These are phyloP conservation scores for Balansia obtecta DNA, from an alignment of 2,329 filamentous ascomycete genomes.

Conservation along the genomic window DNA sequence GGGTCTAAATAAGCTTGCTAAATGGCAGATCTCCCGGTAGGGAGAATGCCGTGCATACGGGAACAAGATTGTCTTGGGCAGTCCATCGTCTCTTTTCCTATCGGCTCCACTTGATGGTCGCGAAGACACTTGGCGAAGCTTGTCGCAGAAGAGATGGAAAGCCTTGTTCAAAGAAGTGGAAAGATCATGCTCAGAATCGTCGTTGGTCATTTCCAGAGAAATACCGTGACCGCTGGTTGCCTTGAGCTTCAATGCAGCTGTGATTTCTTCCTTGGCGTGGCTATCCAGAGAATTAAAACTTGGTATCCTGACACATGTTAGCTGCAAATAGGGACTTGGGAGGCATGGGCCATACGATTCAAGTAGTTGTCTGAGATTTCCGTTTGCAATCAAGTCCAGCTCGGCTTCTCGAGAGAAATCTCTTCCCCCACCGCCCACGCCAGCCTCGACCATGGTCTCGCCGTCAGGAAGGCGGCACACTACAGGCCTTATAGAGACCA, in stretches of 20 bases:
- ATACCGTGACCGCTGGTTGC: slow-evolving; percentile 14
- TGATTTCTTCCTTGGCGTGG: slow-evolving; percentile 7
- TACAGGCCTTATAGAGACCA: slow-evolving; percentile 70
- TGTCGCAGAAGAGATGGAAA: neutral
- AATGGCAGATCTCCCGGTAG: slow-evolving; percentile 61
- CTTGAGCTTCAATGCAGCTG: slow-evolving; percentile 7
- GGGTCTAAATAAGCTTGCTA: slow-evolving; percentile 57
- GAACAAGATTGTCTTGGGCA: slow-evolving; percentile 44
- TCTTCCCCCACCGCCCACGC: slow-evolving; percentile 66
- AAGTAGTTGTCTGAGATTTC: slow-evolving; percentile 38
- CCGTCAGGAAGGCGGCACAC: slow-evolving; percentile 51
- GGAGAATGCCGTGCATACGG: slow-evolving; percentile 88
- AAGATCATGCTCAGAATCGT: slow-evolving; percentile 8
- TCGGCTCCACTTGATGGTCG: neutral
- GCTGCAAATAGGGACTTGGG: neutral
- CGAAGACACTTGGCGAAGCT: neutral
- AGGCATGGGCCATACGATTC: slow-evolving; percentile 16
- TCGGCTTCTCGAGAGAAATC: slow-evolving; percentile 59
- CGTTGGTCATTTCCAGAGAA: slow-evolving; percentile 13
- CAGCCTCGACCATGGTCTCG: slow-evolving; percentile 55
- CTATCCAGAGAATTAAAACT: slow-evolving; percentile 6
- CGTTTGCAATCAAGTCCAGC: slow-evolving; percentile 44
- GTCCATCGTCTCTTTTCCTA: slow-evolving; percentile 4
- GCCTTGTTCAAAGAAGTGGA: slow-evolving; percentile 7
- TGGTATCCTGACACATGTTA: slow-evolving; percentile 10